phyloP scores from a whole-genome alignment of 257 asterid species.

The Solanum peruvianum region DNA sequence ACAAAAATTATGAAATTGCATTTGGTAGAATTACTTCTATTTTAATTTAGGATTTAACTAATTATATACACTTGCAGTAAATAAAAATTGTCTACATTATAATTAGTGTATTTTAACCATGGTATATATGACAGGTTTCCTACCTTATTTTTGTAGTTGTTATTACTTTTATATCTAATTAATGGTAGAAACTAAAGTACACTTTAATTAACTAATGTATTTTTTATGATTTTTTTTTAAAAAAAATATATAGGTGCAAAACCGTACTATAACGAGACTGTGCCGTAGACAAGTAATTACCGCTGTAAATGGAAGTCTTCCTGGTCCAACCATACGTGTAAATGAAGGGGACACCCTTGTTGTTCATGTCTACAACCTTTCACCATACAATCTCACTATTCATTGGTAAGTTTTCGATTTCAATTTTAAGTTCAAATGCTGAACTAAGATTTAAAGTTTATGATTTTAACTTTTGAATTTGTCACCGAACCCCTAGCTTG shows the following conservation, averaged over 20 bases:
- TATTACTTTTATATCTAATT: neutral
- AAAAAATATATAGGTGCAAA: neutral
- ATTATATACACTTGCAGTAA: neutral
- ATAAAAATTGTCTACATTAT: neutral
- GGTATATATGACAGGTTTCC: neutral
- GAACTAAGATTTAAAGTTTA: neutral
- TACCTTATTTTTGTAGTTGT: neutral
- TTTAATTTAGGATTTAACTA: neutral
- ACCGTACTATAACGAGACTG: neutral
- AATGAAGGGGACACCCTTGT: constrained; percentile 5
- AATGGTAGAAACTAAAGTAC: neutral
- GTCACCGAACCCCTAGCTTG: neutral
- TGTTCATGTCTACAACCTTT: constrained; percentile 3
- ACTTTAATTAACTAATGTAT: neutral
- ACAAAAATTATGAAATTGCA: neutral
- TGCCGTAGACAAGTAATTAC: constrained; percentile 7
- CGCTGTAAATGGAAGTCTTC: constrained; percentile 10
- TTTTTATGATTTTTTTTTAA: neutral
- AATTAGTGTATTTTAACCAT: neutral
- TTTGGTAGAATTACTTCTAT: neutral
- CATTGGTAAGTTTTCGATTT: constrained; percentile 2
- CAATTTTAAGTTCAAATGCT: neutral
- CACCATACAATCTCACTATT: constrained; percentile 7
- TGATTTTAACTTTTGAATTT: neutral
- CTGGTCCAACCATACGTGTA: constrained; percentile 5